Evolutionary conservation across 2,329 filamentous ascomycete genomes (phyloP).

Genomic region (Lachnellula hyalina): DNA sequence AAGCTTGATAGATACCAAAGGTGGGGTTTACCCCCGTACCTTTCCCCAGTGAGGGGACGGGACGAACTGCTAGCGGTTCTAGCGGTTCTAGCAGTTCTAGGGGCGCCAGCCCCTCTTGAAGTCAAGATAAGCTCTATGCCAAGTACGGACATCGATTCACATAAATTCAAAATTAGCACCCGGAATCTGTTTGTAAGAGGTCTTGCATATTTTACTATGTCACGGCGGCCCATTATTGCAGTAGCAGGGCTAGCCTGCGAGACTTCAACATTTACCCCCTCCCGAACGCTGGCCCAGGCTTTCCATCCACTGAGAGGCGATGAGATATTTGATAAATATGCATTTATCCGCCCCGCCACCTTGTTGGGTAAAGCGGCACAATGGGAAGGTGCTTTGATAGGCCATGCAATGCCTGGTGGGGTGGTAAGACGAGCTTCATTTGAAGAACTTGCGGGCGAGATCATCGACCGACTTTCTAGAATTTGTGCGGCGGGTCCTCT

Average conservation of each 20-base stretch:
- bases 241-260: conserved; percentile 50
- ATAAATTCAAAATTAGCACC: no score
- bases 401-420: conserved; percentile 47
- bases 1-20: background rate
- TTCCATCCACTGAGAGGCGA: conserved; percentile 43
- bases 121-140: no score
- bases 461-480: conserved; percentile 34
- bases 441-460: conserved; percentile 39
- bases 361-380: conserved; percentile 38
- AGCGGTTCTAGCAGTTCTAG: no score
- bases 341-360: conserved; percentile 39
- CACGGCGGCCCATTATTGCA: conserved; percentile 38
- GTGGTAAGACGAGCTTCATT: conserved; percentile 42
- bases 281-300: conserved; percentile 42
- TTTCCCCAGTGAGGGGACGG: background rate
- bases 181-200: no score
- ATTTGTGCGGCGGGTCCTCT: conserved; percentile 34
- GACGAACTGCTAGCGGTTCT: no score
- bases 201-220: conserved; percentile 18
- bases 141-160: no score
- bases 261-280: conserved; percentile 48
- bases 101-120: no score
- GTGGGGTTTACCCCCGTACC: background rate
- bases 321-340: conserved; percentile 41
- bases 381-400: conserved; percentile 48